Percentiles rank a stretch among this genome's conserved stretches.
phyloP scores from a whole-genome alignment of 495 filamentous ascomycete species.

The Cercophora sp. region DNA sequence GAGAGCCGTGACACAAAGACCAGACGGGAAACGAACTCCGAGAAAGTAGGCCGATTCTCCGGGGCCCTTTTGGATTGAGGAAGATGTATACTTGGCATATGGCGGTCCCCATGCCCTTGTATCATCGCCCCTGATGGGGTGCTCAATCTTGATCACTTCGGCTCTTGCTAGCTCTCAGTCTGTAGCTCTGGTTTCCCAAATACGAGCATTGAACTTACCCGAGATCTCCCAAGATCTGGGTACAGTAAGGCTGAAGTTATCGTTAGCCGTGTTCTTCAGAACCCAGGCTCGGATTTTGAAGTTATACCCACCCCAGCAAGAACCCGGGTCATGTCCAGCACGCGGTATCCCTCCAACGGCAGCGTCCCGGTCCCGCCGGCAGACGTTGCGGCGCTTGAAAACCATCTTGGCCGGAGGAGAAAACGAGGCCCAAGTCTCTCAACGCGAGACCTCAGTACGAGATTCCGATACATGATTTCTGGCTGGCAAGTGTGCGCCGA shows the following conservation, averaged over 20 bases:
- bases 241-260: conserved; percentile 78
- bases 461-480: no score
- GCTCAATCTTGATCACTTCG: conserved; percentile 95
- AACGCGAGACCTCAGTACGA: no score
- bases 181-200: no score
- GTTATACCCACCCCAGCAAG: conserved; percentile 73
- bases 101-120: conserved; percentile 96
- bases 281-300: background rate
- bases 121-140: conserved; percentile 87
- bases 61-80: conserved; percentile 59
- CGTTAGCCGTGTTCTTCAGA: no score
- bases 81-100: conserved; percentile 69
- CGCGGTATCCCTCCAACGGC: conserved; percentile 78
- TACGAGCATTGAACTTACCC: no score
- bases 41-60: conserved; percentile 96
- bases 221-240: conserved; percentile 93
- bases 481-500: no score
- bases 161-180: conserved; percentile 55
- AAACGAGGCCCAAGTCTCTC: no score
- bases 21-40: conserved; percentile 51
- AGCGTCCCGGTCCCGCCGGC: conserved; percentile 30
- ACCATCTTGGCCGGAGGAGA: no score
- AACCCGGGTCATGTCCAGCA: conserved; percentile 95
- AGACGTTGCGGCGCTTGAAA: conserved; percentile 11
- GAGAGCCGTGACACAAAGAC: no score